Base-by-base conservation (phyloP, 208 protist genomes). In the Zelonia costaricensis region DNA sequence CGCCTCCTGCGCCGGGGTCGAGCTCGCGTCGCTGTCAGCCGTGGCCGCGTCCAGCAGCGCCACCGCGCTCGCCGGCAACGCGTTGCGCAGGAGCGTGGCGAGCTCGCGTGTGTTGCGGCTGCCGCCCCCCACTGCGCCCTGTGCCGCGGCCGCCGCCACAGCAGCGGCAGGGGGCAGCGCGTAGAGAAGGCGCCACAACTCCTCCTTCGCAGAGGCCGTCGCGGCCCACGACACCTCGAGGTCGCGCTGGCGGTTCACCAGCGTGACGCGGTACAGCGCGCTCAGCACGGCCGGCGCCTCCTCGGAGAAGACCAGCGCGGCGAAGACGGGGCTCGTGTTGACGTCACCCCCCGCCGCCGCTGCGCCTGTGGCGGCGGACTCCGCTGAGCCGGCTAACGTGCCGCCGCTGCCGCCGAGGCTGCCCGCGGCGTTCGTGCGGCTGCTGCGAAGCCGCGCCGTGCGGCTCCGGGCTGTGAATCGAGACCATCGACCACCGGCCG, bases 221-320 rank as follows among this genome's bases (percentile, higher is more conserved):
- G 49, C 60, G 3, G 77, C 69, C 78, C 78, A 84, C n/a, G 63
- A 47, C 20, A 76, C 78, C 54, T 84, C 78, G n/a, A 84, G 20
- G 15, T 36, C 58, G 40, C 8, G 15, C 40, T 59, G 59, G 36
- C 78, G 73, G 15, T 71, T 18, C 3, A 10, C 16, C 9, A 9
- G 1, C 30, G 25, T 35, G 1, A 84, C 25, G 33, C 49, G 49
- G 46, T 62, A 84, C 38, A 51, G 66, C 22, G 62, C 38, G 13
- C 55, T 39, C 12, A 80, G 73, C 31, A 73, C 13, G 15, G 48
- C 22, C 1, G 47, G 35, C 36, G 67, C 23, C 18, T 78, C 68
- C 23, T 22, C 20, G 23, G 64, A 63, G 3, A 78, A 39, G 15
- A 78, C 76, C 1, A 83, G 30, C 0, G 69, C 54, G 12, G 71